Base-by-base conservation (phyloP, 2,329 filamentous ascomycete genomes). In the Fusarium falciforme region DNA sequence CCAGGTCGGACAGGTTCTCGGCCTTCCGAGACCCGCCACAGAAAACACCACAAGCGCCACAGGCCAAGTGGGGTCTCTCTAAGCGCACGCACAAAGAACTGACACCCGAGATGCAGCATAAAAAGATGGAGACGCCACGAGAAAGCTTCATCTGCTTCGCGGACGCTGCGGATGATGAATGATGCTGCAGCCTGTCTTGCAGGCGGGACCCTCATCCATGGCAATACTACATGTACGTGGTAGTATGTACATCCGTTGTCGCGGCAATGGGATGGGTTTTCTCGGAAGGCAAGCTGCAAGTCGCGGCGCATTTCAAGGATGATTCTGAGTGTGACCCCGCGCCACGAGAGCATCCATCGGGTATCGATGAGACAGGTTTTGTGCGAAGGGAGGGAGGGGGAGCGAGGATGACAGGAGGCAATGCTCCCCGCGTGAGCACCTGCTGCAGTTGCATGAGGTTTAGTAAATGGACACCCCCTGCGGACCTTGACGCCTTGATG, bases 281-380 rank as follows among this genome's bases (percentile, higher is more conserved):
- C 60, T 72, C 67, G 64, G 65, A 71, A 52, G 49, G 64, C 69
- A 66, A 65, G 61, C 66, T 70, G 68, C 67, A 70, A 76, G 67
- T 72, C 61, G 52, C 69, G 47, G 60, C 67, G 68, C 66, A 72
- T 67, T 67, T 35, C 44, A 38, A 40, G 33, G 61, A 70, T 64
- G 52, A 49, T 20, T 52, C 58, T 60, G 38, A 38, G 61, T 36
- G 47, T 59, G 58, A 55, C 64, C 68, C 64, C 65, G 64, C 67
- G 67, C 52, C 25, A 58, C 27, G 47, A 54, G 25, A 67, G 42
- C 49, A 44, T 42, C 38, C 62, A 59, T 59, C 49, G 62, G 62
- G 61, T 49, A 64, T 55, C 40, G 40, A 65, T 49, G 62, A 60
- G 54, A 60, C 38, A 49, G 27, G 47, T 38, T 31, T 22, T 54